phyloP scores from a whole-genome alignment of 2,329 filamentous ascomycete genomes.

The Trichophyton mentagrophytes region DNA sequence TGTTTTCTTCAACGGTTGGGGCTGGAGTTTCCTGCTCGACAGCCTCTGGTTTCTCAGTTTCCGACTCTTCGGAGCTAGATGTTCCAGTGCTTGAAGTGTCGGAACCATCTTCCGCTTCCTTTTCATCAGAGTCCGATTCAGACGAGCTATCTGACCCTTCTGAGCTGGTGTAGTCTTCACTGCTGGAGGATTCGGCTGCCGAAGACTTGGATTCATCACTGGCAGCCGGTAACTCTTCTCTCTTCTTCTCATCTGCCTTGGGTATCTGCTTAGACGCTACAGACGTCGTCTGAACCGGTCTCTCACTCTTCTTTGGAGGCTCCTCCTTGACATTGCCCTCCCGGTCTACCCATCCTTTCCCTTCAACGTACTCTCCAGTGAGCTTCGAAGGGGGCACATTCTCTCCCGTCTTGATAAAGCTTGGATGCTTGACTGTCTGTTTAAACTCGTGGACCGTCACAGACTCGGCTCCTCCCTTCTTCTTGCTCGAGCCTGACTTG shows the following conservation, averaged over 20 bases:
- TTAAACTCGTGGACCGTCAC: conserved; percentile 77
- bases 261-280: background rate
- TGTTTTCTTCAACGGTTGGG: conserved; percentile 12
- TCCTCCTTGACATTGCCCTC: conserved; percentile 55
- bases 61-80: background rate
- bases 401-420: conserved; percentile 55
- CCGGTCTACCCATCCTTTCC: conserved; percentile 76
- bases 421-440: conserved; percentile 69
- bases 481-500: conserved; percentile 25
- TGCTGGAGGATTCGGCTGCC: background rate
- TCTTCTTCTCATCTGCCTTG: background rate
- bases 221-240: background rate
- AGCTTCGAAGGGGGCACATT: conserved; percentile 35
- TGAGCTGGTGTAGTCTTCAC: background rate
- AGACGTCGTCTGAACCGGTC: background rate
- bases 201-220: background rate
- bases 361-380: conserved; percentile 61
- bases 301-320: conserved; percentile 2
- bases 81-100: background rate
- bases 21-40: background rate
- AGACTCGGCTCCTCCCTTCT: conserved; percentile 47
- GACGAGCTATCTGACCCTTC: background rate
- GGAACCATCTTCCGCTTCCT: background rate
- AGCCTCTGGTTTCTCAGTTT: conserved; percentile 18
- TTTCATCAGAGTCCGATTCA: background rate